Base-by-base conservation (phyloP, 306 rosid genomes). In the Cicer yamashitae region DNA sequence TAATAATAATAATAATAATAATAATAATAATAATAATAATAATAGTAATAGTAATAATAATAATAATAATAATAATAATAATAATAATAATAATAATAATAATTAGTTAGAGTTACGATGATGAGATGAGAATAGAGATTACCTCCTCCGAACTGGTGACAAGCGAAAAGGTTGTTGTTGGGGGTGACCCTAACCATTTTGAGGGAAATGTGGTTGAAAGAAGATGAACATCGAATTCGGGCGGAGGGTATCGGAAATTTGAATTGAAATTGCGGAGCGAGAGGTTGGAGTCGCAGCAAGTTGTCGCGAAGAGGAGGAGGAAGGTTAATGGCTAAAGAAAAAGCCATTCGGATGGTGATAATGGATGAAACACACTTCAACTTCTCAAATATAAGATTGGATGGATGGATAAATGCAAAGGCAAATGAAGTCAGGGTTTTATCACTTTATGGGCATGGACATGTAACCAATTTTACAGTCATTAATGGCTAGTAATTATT, bases 71-170 rank as follows among this genome's bases (percentile, higher is more conserved):
- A 22, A 22, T 22, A 22, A 22, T 2, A 22, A 22, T 0, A 22
- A 22, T 0, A 22, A 22, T 25, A 25, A 25, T 25, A 25, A 25
- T 25, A 25, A 25, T 25, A 22, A 22, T 22, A 22, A 22, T 22
- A 22, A 22, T 25, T 9, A 20, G 44, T 46, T 68, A 30, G 74
- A 34, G 74, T 37, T 34, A 34, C 1, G 74, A 47, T 0, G 11
- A 18, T 22, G n/a, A 45, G 15, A 67, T 18, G 6, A 67, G 72
- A 46, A 47, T 8, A 67, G 10, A 56, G 47, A 12, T 37, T 48
- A 82, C 85, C 85, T 30, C 34, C 34, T 81, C 70, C 65, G n/a
- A 4, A 56, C 37, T 64, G 65, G 30, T 41, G 75, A 12, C 82
- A 82, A 14, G n/a, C 65, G 34, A 82, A 54, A 18, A 77, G 9